phyloP scores from a whole-genome alignment of 768 basidiomycete genomes.

The Scleroderma bovista region DNA sequence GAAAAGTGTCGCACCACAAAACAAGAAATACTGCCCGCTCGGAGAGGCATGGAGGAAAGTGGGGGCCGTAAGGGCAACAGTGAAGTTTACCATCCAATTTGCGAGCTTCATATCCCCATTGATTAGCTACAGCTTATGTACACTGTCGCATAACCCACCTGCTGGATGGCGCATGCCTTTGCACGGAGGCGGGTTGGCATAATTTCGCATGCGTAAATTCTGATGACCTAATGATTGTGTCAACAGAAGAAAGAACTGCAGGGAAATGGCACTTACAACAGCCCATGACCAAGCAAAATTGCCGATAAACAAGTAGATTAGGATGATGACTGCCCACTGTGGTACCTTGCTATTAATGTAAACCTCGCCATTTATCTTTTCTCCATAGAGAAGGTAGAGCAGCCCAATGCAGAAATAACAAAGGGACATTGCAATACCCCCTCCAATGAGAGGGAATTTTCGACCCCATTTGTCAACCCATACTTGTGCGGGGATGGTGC shows the following conservation, averaged over 20 bases:
- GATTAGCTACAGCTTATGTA: neutral
- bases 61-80: slow-evolving; percentile 41
- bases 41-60: slow-evolving; percentile 40
- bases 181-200: slow-evolving; percentile 44
- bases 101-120: slow-evolving; percentile 13
- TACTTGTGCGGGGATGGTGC: slow-evolving; percentile 34
- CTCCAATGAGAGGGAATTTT: slow-evolving; percentile 34
- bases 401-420: slow-evolving; percentile 39
- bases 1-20: slow-evolving; percentile 33
- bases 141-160: slow-evolving; percentile 25
- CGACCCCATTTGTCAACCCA: slow-evolving; percentile 37
- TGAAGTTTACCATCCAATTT: slow-evolving; percentile 34
- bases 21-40: slow-evolving; percentile 45
- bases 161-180: slow-evolving; percentile 38
- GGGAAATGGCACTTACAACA: slow-evolving; percentile 21
- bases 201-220: slow-evolving; percentile 41
- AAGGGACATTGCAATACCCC: slow-evolving; percentile 35
- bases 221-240: slow-evolving; percentile 20
- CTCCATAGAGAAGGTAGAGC: slow-evolving; percentile 37
- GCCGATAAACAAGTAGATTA: slow-evolving; percentile 44
- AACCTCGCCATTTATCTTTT: slow-evolving; percentile 22
- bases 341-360: slow-evolving; percentile 16
- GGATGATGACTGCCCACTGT: slow-evolving; percentile 37
- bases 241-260: neutral
- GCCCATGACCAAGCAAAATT: slow-evolving; percentile 42